phyloP scores from a whole-genome alignment of 139 green algal genomes.

The Closterium sp. region DNA sequence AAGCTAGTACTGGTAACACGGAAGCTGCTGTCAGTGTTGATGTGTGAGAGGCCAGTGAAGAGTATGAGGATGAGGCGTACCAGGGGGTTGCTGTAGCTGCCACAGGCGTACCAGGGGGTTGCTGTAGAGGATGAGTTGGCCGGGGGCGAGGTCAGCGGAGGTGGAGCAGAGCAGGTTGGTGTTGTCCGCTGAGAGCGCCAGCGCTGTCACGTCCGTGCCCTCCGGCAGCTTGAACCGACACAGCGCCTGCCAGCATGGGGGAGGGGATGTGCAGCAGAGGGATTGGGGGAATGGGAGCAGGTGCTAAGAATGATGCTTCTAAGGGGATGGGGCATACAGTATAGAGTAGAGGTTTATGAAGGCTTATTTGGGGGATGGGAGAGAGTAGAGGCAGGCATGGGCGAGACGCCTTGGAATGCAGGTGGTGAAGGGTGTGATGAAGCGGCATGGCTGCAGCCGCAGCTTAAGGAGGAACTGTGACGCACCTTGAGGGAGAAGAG shows the following conservation, averaged over 20 bases:
- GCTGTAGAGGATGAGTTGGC: slow-evolving; percentile 45
- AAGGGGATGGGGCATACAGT: background rate
- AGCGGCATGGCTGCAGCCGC: background rate
- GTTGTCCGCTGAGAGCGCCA: slow-evolving; percentile 50
- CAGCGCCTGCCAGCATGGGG: slow-evolving; percentile 1
- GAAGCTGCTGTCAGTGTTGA: too few relatives aligned
- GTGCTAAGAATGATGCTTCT: background rate
- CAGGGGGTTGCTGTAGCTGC: background rate
- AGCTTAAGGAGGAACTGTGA: background rate
- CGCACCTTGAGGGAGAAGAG: slow-evolving; percentile 14
- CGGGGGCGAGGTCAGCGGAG: background rate
- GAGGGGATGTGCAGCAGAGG: background rate
- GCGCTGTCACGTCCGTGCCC: slow-evolving; percentile 28
- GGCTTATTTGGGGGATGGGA: background rate
- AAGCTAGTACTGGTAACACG: too few relatives aligned
- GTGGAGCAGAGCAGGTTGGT: slow-evolving; percentile 48
- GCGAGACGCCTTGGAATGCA: background rate
- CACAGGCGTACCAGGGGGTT: slow-evolving; percentile 29
- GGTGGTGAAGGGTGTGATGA: background rate
- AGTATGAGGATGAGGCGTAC: background rate
- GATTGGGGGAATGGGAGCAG: background rate
- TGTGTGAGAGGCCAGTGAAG: too few relatives aligned
- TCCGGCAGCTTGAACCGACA: slow-evolving; percentile 20
- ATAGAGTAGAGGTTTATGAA: background rate
- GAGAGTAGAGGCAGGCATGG: background rate